These are phyloP conservation scores for Corchorus olitorius DNA, from an alignment of 345 rosid species.

Conservation along the genomic window DNA sequence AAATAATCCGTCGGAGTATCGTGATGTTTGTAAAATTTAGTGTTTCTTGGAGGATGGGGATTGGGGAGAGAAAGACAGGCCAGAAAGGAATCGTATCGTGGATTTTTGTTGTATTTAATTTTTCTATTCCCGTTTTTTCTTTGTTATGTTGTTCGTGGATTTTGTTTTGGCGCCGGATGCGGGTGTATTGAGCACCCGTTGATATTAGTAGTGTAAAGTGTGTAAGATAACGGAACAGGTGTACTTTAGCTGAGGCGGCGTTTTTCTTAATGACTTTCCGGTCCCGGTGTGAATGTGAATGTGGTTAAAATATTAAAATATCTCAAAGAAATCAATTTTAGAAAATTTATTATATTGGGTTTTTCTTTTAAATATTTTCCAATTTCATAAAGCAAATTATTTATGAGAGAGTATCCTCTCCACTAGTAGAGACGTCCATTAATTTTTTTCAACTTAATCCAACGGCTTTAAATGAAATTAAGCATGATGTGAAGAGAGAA, in stretches of 20 bases:
- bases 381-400: no score
- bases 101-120: neutral
- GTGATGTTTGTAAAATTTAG: neutral
- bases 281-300: neutral
- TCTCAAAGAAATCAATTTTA: neutral
- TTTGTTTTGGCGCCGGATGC: conserved; percentile 23
- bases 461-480: no score
- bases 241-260: neutral
- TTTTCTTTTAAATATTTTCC: no score
- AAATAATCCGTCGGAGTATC: neutral
- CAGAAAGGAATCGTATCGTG: neutral
- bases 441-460: no score
- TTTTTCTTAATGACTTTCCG: neutral
- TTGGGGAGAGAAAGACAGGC: neutral
- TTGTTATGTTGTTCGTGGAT: neutral
- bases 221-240: neutral
- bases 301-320: neutral
- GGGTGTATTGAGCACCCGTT: conserved; percentile 4
- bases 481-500: no score
- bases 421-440: no score
- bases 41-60: neutral
- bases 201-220: neutral
- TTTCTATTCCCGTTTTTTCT: no score
- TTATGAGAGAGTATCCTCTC: no score
- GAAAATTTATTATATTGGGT: no score